Percentiles rank a stretch among this genome's conserved stretches.
phyloP scores from a whole-genome alignment of 345 rosid genomes.

The Raphanus raphanistrum region DNA sequence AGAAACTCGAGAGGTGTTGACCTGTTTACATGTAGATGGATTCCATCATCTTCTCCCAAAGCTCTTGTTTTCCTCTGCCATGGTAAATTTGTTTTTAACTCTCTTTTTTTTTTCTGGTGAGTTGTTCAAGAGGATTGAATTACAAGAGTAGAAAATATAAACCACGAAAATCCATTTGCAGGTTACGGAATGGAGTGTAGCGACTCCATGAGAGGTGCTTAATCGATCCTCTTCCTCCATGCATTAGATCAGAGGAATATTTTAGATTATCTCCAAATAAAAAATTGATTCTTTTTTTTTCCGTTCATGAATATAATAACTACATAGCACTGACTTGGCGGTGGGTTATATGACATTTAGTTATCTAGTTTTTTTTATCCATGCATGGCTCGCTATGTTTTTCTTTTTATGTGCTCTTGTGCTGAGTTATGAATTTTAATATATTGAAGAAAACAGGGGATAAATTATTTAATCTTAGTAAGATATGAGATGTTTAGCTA shows the following conservation, averaged over 20 bases:
- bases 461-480: not conserved
- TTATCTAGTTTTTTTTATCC: not conserved
- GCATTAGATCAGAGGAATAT: not conserved
- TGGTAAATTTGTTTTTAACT: constrained; percentile 42
- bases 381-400: not conserved
- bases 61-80: constrained; percentile 98
- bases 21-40: constrained; percentile 86
- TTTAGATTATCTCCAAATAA: not conserved
- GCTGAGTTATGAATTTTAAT: not conserved
- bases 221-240: constrained; percentile 1
- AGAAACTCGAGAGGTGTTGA: constrained; percentile 79
- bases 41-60: constrained; percentile 65
- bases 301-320: not conserved
- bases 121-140: not conserved
- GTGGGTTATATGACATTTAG: not conserved
- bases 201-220: constrained; percentile 89
- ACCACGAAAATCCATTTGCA: constrained; percentile 32
- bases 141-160: not conserved
- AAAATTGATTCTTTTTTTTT: not conserved
- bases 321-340: not conserved
- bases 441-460: not conserved
- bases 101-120: not conserved
- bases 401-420: not conserved
- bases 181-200: constrained; percentile 99
- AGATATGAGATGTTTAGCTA: not conserved